phyloP scores from a whole-genome alignment of 768 basidiomycete genomes.

The Holtermanniella nyarrowii region DNA sequence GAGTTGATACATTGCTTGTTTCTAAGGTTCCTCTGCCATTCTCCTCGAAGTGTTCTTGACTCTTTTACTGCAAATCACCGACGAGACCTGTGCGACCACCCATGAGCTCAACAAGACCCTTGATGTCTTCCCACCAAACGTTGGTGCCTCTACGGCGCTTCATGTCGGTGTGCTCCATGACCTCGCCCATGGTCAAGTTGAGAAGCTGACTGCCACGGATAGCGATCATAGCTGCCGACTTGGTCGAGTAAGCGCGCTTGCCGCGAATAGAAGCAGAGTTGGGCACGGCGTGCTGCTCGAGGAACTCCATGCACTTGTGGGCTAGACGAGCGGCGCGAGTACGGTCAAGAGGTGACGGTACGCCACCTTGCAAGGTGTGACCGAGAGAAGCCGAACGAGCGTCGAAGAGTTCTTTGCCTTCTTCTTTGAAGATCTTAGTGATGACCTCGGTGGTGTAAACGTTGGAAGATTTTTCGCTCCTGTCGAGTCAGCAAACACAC shows the following conservation, averaged over 20 bases:
- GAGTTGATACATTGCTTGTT: too few relatives aligned
- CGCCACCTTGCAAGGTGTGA: conserved; percentile 91
- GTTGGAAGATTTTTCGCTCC: conserved; percentile 73
- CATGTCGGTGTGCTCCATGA: conserved; percentile 82
- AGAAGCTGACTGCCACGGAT: conserved; percentile 70
- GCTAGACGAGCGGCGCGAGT: conserved; percentile 81
- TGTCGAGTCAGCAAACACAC: conserved; percentile 32
- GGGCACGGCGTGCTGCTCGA: conserved; percentile 66
- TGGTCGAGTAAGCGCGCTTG: conserved; percentile 15
- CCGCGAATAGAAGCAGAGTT: conserved; percentile 41
- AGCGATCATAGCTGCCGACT: conserved; percentile 71
- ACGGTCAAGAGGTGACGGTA: conserved; percentile 90
- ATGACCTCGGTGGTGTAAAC: conserved; percentile 88
- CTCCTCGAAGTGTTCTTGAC: too few relatives aligned
- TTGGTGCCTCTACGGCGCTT: conserved; percentile 68
- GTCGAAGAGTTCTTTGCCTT: conserved; percentile 86
- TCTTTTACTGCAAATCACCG: not conserved
- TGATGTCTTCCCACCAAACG: conserved; percentile 66
- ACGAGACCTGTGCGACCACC: conserved; percentile 42
- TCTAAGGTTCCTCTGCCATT: too few relatives aligned
- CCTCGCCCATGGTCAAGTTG: conserved; percentile 75
- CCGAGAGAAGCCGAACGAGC: conserved; percentile 91
- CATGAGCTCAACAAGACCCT: conserved; percentile 62
- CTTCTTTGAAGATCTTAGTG: conserved; percentile 88
- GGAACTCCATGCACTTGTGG: conserved; percentile 85